Conservation (phyloP, 139 green algal genomes). For the Desmodesmus armatus region DNA sequence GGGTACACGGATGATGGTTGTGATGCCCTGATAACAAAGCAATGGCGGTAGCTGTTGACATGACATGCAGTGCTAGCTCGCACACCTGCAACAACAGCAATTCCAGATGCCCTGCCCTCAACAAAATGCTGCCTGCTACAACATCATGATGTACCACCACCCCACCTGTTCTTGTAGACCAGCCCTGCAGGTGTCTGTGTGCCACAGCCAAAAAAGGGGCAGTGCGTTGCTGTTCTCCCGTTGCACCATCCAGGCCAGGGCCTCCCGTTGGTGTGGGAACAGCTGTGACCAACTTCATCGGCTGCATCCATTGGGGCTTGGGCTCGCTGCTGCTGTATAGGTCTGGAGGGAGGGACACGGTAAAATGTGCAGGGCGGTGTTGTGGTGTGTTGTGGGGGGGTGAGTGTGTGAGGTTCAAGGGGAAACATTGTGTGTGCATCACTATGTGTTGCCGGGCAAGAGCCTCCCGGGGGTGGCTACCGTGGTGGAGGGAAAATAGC, state of each 20-base stretch:
- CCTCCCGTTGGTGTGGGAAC: conserved; percentile 70
- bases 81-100: too few species aligned
- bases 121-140: too few species aligned
- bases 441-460: too few species aligned
- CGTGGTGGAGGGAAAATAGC: conserved; percentile 65
- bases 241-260: conserved; percentile 80
- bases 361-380: neutral
- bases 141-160: too few species aligned
- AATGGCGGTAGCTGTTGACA: too few species aligned
- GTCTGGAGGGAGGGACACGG: conserved; percentile 1
- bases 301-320: conserved; percentile 2
- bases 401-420: neutral
- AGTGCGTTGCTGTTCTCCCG: conserved; percentile 71
- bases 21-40: too few species aligned
- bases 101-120: too few species aligned
- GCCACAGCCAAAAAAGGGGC: conserved; percentile 70
- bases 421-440: neutral
- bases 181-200: neutral
- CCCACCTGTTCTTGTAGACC: conserved; percentile 11
- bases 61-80: too few species aligned
- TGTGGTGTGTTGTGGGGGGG: neutral
- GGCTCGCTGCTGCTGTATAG: conserved; percentile 3
- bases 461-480: conserved; percentile 79
- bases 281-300: conserved; percentile 7
- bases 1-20: too few species aligned